Evolutionary conservation across 495 filamentous ascomycete genomes (phyloP).

Genomic region (Penicillium lagena): DNA sequence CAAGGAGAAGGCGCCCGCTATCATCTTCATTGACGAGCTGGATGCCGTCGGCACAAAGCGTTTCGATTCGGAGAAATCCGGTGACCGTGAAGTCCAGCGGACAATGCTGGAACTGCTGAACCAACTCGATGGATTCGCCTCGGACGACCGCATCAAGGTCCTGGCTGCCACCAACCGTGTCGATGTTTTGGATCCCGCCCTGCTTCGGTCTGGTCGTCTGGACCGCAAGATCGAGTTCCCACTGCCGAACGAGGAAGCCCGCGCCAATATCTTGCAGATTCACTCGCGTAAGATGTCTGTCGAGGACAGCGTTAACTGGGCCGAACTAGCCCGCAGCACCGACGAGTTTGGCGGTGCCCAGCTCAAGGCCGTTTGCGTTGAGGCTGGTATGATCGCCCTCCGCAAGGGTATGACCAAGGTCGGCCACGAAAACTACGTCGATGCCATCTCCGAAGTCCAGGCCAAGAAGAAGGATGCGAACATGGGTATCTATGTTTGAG

Average conservation of each 20-base stretch:
- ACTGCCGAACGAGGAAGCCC: constrained; percentile 96
- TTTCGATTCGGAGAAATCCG: constrained; percentile 97
- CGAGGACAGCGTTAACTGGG: constrained; percentile 90
- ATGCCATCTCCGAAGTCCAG: constrained; percentile 95
- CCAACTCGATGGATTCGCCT: constrained; percentile 97
- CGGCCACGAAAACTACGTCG: constrained; percentile 96
- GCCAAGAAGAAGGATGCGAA: constrained; percentile 93
- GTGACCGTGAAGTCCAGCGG: constrained; percentile 95
- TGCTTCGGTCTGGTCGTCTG: constrained; percentile 88
- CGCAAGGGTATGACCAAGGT: constrained; percentile 90
- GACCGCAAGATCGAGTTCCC: constrained; percentile 99
- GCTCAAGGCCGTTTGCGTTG: constrained; percentile 97
- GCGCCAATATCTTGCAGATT: constrained; percentile 94
- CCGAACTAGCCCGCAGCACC: constrained; percentile 90
- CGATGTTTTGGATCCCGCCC: constrained; percentile 91
- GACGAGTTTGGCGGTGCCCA: constrained; percentile 98
- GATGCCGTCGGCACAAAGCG: constrained; percentile 97
- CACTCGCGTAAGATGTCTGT: constrained; percentile 99
- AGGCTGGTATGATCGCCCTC: constrained; percentile 98
- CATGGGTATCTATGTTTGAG: constrained; percentile 48
- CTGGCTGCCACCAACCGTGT: constrained; percentile 97
- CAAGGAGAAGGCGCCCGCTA: constrained; percentile 96
- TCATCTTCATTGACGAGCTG: constrained; percentile 99
- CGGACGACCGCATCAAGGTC: constrained; percentile 98
- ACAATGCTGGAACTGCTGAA: constrained; percentile 99